A percentile compares a stretch with the other conserved stretches of the same genome.
phyloP scores from a whole-genome alignment of 768 basidiomycete species.

The Exsudoporus frostii region DNA sequence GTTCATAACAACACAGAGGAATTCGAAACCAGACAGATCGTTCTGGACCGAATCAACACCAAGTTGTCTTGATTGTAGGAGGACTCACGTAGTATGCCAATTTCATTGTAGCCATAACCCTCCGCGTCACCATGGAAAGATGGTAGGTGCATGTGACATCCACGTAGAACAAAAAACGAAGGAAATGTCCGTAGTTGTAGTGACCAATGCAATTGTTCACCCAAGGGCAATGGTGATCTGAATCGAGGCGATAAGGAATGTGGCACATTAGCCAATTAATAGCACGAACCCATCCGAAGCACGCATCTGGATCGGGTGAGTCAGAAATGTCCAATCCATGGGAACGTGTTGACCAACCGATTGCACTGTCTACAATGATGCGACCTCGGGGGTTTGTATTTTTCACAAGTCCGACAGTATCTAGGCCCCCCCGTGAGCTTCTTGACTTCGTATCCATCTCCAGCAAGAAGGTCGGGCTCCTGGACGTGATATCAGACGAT shows the following conservation, averaged over 20 bases:
- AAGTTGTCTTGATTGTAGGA: not conserved
- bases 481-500: slow-evolving; percentile 11
- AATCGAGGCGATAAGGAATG: slow-evolving; percentile 5
- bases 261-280: not conserved
- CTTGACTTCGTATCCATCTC: slow-evolving; percentile 87
- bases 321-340: not conserved
- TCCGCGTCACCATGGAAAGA: slow-evolving; percentile 70
- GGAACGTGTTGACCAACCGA: slow-evolving; percentile 44
- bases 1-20: slow-evolving; percentile 87
- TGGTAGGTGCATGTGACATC: slow-evolving; percentile 90
- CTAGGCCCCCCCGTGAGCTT: slow-evolving; percentile 78
- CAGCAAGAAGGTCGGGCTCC: slow-evolving; percentile 67
- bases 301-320: slow-evolving; percentile 53
- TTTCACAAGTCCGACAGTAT: slow-evolving; percentile 82
- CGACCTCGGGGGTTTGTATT: slow-evolving; percentile 82
- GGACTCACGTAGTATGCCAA: slow-evolving; percentile 51
- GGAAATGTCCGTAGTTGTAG: slow-evolving; percentile 83
- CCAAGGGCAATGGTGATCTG: slow-evolving; percentile 93
- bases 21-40: slow-evolving; percentile 61
- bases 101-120: slow-evolving; percentile 50
- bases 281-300: slow-evolving; percentile 77
- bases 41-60: slow-evolving; percentile 43
- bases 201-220: slow-evolving; percentile 94
- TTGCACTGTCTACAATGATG: slow-evolving; percentile 93
- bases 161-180: slow-evolving; percentile 91